phyloP scores from a whole-genome alignment of 768 basidiomycete species.

The Podaxis rugospora region DNA sequence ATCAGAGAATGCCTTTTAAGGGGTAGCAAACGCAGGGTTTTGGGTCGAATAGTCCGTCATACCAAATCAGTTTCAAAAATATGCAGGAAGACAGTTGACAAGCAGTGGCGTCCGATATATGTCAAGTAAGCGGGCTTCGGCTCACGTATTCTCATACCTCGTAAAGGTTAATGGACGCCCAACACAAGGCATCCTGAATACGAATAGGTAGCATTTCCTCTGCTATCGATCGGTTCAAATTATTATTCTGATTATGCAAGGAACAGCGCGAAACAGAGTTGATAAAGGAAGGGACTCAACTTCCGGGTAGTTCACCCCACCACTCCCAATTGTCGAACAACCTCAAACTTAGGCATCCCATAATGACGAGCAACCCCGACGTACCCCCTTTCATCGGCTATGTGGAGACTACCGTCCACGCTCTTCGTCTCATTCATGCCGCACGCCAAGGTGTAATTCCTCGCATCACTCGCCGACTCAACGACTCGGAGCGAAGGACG shows the following conservation, averaged over 20 bases:
- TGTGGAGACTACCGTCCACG: constrained; percentile 78
- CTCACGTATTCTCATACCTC: constrained; percentile 33
- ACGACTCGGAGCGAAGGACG: constrained; percentile 69
- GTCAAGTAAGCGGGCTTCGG: constrained; percentile 37
- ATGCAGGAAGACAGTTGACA: constrained; percentile 31
- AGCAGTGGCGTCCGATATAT: constrained; percentile 38
- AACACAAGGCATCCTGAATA: constrained; percentile 27
- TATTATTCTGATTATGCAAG: constrained; percentile 33
- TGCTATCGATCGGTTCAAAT: constrained; percentile 27
- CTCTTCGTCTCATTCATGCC: constrained; percentile 79
- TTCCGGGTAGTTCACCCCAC: constrained; percentile 40
- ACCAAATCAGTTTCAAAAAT: constrained; percentile 11
- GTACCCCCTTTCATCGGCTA: constrained; percentile 71
- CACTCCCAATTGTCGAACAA: constrained; percentile 48
- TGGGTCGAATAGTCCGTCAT: constrained; percentile 13
- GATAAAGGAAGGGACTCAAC: constrained; percentile 36
- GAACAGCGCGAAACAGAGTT: constrained; percentile 30
- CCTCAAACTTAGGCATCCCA: constrained; percentile 46
- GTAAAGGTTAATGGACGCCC: constrained; percentile 37
- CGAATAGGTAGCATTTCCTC: constrained; percentile 10
- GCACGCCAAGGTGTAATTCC: constrained; percentile 77
- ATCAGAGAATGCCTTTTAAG: constrained; percentile 9
- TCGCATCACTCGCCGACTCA: constrained; percentile 77
- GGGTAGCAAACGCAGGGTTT: constrained; percentile 5
- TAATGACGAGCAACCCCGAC: constrained; percentile 50